phyloP scores from a whole-genome alignment of 495 filamentous ascomycete species.

The Monascus purpureus region DNA sequence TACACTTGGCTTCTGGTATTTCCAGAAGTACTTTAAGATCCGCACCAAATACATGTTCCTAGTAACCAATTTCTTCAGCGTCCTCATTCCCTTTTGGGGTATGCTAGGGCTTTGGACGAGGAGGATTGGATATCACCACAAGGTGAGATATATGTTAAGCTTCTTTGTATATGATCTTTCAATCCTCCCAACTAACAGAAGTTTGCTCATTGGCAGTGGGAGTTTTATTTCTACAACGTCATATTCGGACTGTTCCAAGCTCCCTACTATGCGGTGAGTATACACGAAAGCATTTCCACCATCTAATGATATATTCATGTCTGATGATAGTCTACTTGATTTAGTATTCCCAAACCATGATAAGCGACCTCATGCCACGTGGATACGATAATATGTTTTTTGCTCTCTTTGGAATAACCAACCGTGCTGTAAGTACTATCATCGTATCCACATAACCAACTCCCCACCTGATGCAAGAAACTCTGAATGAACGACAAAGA shows the following conservation, averaged over 20 bases:
- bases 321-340: not conserved
- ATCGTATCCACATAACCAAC: too few relatives aligned
- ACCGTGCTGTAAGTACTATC: constrained; percentile 26
- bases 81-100: constrained; percentile 36
- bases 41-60: constrained; percentile 37
- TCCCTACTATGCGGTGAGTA: constrained; percentile 32
- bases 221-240: constrained; percentile 39
- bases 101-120: constrained; percentile 37
- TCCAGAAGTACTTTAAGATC: constrained; percentile 34
- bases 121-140: constrained; percentile 32
- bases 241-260: constrained; percentile 36
- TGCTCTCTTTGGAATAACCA: constrained; percentile 37
- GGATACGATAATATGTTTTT: constrained; percentile 43
- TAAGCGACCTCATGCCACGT: constrained; percentile 34
- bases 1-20: constrained; percentile 38
- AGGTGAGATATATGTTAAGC: constrained; percentile 10
- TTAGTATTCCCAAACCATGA: constrained; percentile 40
- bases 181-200: not conserved
- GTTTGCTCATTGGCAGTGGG: too few relatives aligned
- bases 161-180: not conserved
- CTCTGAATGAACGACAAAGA: too few relatives aligned
- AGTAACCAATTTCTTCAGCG: constrained; percentile 33
- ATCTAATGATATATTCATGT: not conserved
- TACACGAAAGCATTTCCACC: not conserved
- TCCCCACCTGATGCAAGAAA: too few relatives aligned